Base-by-base conservation (phyloP, 768 basidiomycete species). In the Nidularia pulvinata region DNA sequence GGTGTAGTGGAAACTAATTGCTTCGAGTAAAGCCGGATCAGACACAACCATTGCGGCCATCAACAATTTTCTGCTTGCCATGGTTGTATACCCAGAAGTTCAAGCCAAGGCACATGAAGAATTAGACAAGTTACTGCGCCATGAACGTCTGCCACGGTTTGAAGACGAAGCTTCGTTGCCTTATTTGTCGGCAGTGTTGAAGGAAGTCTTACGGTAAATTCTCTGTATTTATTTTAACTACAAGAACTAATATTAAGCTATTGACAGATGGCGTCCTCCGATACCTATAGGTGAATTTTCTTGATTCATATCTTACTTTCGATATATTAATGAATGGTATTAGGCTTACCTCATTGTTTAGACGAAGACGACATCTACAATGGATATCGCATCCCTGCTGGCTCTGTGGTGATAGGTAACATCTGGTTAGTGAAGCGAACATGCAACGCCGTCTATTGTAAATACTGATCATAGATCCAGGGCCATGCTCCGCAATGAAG, bases 381-480 rank as follows among this genome's bases (percentile, higher is more conserved):
- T 2, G 79, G 76, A 1, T 72, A 74, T 53, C 65, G 65, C 36
- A 77, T 82, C 37, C 79, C 79, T 0, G 73, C 76, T 54, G 75
- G 66, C 14, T 62, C 75, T 1, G 54, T 72, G 1, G 64, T 75
- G 11, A 61, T 74, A 22, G 66, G 57, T 4, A 75, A 75, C 50
- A 54, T 63, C 33, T 75, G 73, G 74, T 69, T 51, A 11, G 65
- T 52, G 13, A 46, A 30, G 13, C 4, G 14, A 11, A 13, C 11
- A 42, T 42, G 2, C 11, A 13, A 14, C 13, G 1, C 25, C 14
- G 2, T 46, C 45, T 46, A 14, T 2, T 2, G 13, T 46, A 46
- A 10, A 10, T 46, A 14, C 10, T n/a, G 25, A 10, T 14, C 1
- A 46, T 30, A 46, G 10, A 46, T 46, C 25, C 25, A 63, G 61